These are phyloP conservation scores for Prunus armeniaca DNA, from an alignment of 306 rosid species.

Conservation along the genomic window DNA sequence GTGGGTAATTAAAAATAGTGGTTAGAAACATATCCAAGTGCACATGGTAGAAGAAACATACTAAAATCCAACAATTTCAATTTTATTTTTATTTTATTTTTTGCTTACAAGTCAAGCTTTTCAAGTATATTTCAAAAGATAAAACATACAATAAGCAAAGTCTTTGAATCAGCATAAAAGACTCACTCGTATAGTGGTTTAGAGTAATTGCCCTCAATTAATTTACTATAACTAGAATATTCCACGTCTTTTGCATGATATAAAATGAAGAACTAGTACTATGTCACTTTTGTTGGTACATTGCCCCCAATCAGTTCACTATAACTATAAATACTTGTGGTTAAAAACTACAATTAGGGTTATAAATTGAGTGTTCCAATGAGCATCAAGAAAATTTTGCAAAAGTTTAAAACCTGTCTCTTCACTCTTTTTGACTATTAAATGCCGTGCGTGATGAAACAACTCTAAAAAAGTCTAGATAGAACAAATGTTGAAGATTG, in stretches of 20 bases:
- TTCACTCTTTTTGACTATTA: neutral
- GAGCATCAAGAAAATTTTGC: neutral
- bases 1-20: neutral
- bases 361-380: neutral
- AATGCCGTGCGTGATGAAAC: constrained; percentile 20
- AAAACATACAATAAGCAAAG: neutral
- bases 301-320: neutral
- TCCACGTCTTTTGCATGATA: neutral
- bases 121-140: neutral
- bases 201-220: fast-evolving
- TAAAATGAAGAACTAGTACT: neutral
- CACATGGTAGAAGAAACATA: neutral
- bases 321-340: neutral
- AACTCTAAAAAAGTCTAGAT: neutral
- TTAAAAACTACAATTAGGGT: neutral
- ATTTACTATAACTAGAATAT: neutral
- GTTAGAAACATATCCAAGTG: neutral
- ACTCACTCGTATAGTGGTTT: too few relatives aligned
- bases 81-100: neutral
- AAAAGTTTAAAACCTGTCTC: neutral
- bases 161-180: neutral
- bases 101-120: neutral
- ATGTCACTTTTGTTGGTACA: constrained; percentile 12
- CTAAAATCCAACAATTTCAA: neutral
- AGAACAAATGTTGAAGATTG: neutral